phyloP scores from a whole-genome alignment of 2,329 filamentous ascomycete genomes.

The Sarocladium oryzae region DNA sequence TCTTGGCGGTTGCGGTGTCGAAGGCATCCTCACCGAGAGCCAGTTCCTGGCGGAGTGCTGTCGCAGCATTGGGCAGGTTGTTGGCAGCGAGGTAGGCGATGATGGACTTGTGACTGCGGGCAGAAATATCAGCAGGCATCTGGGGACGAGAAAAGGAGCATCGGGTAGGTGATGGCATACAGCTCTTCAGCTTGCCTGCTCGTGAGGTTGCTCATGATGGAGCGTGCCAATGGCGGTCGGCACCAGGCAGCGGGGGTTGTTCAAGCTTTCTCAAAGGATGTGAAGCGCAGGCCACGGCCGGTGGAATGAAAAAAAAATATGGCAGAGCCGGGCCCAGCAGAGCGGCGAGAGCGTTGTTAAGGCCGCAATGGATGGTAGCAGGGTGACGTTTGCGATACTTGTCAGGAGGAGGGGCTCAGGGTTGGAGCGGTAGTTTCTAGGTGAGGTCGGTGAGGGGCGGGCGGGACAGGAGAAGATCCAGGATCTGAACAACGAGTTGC shows the following conservation, averaged over 20 bases:
- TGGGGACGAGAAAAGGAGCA: neutral
- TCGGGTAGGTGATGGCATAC: slow-evolving; percentile 43
- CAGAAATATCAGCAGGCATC: slow-evolving; percentile 7
- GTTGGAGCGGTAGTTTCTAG: slow-evolving; percentile 4
- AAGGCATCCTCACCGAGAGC: slow-evolving; percentile 63
- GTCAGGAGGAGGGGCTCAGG: slow-evolving; percentile 5
- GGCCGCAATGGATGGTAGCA: neutral
- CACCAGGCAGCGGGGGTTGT: neutral
- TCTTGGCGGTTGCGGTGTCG: slow-evolving; percentile 77
- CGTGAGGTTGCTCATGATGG: slow-evolving; percentile 71
- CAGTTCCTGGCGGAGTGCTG: slow-evolving; percentile 71
- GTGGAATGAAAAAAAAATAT: neutral
- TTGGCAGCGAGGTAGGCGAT: slow-evolving; percentile 78
- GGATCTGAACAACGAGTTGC: neutral
- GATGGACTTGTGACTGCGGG: slow-evolving; percentile 77
- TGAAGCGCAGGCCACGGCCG: neutral
- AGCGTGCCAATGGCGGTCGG: neutral
- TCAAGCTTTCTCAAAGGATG: neutral
- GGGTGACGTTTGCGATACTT: neutral
- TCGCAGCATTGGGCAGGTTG: slow-evolving; percentile 62
- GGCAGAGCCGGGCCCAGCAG: neutral
- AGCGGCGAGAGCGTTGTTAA: neutral
- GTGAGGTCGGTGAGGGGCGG: slow-evolving; percentile 8
- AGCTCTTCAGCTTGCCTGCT: slow-evolving; percentile 81
- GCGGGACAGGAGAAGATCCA: neutral